phyloP scores from a whole-genome alignment of 73 alveolate species.

The Paramecium biaurelia region DNA sequence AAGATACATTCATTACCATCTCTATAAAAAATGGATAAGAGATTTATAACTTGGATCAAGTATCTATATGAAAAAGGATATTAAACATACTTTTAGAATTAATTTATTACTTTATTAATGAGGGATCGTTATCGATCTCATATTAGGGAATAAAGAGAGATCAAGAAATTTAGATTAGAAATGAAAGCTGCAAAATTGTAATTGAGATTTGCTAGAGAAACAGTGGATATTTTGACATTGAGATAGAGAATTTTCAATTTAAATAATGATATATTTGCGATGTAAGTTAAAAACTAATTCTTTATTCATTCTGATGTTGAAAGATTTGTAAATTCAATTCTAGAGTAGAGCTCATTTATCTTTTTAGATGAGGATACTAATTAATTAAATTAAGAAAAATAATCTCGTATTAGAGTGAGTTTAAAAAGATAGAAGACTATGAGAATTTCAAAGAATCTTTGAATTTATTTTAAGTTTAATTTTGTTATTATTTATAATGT shows the following conservation, averaged over 20 bases:
- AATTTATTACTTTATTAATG: not conserved
- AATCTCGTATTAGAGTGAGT: not conserved
- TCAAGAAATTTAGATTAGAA: not conserved
- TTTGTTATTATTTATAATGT: not conserved
- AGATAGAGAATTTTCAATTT: not conserved
- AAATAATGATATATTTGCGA: not conserved
- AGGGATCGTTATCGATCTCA: not conserved
- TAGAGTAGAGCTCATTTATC: not conserved
- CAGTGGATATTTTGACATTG: not conserved
- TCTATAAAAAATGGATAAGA: not conserved
- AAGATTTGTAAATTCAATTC: not conserved
- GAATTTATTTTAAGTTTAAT: not conserved
- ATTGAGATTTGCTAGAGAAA: not conserved
- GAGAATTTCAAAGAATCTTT: not conserved
- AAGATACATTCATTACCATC: not conserved
- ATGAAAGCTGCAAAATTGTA: not conserved
- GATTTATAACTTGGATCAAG: not conserved
- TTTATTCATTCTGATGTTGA: not conserved
- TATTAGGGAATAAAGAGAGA: not conserved
- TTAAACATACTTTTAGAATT: not conserved
- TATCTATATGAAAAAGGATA: not conserved
- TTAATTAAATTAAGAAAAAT: not conserved
- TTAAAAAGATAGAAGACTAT: not conserved
- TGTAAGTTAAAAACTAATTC: not conserved
- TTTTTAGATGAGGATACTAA: not conserved